These are phyloP conservation scores for Komagataella pseudopastoris DNA, from an alignment of 805 yeast genomes.

Conservation along the genomic window DNA sequence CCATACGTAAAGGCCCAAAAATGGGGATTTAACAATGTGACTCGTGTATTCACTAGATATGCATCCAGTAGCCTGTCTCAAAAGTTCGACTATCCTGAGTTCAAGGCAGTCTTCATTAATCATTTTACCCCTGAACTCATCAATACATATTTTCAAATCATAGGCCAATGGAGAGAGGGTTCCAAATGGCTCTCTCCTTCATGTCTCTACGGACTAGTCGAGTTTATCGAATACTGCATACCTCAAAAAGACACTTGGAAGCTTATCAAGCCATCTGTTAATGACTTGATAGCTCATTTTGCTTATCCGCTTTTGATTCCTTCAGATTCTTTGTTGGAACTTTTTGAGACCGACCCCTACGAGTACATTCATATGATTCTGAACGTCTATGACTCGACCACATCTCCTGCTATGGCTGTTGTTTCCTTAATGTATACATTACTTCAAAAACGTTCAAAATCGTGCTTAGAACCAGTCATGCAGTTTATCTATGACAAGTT, in stretches of 20 bases:
- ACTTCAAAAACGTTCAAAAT: conserved; percentile 51
- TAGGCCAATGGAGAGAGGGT: conserved; percentile 61
- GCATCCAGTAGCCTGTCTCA: conserved; percentile 33
- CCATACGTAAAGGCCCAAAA: conserved; percentile 72
- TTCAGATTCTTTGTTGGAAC: conserved; percentile 52
- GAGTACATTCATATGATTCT: conserved; percentile 77
- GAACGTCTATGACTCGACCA: conserved; percentile 46
- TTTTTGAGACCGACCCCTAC: conserved; percentile 79
- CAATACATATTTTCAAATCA: conserved; percentile 44
- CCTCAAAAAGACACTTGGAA: conserved; percentile 52
- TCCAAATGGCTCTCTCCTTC: conserved; percentile 59
- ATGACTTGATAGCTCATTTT: conserved; percentile 53
- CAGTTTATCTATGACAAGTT: conserved; percentile 44
- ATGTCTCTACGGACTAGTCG: conserved; percentile 49
- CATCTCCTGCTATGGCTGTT: conserved; percentile 72
- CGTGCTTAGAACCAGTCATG: conserved; percentile 46
- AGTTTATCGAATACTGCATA: conserved; percentile 50
- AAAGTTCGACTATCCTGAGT: conserved; percentile 46
- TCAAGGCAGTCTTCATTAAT: conserved; percentile 36
- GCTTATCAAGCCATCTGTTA: conserved; percentile 54
- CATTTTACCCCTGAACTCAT: conserved; percentile 67
- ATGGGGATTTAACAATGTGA: conserved; percentile 78
- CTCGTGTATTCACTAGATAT: conserved; percentile 59
- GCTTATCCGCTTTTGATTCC: conserved; percentile 74
- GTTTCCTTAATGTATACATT: conserved; percentile 56